phyloP scores from a whole-genome alignment of 1,139 yeast genomes.

The Candida glucosophila region DNA sequence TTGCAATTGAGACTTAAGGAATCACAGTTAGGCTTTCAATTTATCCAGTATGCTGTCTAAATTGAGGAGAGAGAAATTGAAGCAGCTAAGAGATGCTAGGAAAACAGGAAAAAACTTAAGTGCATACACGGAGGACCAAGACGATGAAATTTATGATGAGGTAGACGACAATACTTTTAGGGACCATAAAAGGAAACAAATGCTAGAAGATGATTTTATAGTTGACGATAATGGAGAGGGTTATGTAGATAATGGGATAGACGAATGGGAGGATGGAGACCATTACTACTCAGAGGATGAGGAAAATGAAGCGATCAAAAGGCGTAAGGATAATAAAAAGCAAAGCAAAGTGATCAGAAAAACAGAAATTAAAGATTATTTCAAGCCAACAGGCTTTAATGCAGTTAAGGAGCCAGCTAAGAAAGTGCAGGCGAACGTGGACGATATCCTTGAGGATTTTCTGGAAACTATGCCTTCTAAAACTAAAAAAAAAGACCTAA shows the following conservation, averaged over 20 bases:
- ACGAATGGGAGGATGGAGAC: conserved; percentile 70
- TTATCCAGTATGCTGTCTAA: conserved; percentile 29
- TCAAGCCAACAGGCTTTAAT: conserved; percentile 32
- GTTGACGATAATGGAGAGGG: conserved; percentile 90
- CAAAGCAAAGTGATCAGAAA: conserved; percentile 37
- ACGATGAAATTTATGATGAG: conserved; percentile 65
- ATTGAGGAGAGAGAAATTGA: conserved; percentile 27
- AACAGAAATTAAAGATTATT: conserved; percentile 47
- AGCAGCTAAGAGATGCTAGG: conserved; percentile 34
- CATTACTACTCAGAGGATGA: conserved; percentile 43
- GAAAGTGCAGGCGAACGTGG: conserved; percentile 30
- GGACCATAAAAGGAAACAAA: conserved; percentile 67
- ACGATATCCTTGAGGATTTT: conserved; percentile 39
- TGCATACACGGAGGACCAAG: conserved; percentile 15
- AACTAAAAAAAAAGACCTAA: too few species aligned
- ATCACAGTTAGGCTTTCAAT: too few species aligned
- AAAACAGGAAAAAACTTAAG: conserved; percentile 21
- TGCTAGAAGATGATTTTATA: conserved; percentile 85
- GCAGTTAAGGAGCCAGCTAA: conserved; percentile 7
- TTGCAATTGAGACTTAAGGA: too few species aligned
- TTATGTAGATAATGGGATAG: conserved; percentile 85
- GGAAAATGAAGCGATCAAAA: conserved; percentile 24
- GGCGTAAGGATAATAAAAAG: conserved; percentile 21
- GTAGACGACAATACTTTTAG: conserved; percentile 77
- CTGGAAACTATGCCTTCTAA: conserved; percentile 14